phyloP scores from a whole-genome alignment of 139 green algal species.

The Chlamydomonas eustigma region DNA sequence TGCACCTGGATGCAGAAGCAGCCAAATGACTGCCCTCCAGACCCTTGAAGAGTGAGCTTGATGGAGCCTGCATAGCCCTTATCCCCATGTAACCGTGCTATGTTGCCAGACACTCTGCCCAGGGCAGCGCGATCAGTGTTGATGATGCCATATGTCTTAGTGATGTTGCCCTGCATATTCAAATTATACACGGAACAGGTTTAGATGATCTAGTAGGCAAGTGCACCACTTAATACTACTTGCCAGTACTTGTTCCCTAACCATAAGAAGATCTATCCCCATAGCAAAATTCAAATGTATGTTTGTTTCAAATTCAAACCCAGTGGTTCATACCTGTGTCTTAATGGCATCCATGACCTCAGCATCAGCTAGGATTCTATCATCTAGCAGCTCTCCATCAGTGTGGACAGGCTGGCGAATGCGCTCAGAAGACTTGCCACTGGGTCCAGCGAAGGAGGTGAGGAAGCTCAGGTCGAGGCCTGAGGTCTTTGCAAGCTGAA shows the following conservation, averaged over 20 bases:
- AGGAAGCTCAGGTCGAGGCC: conserved; percentile 92
- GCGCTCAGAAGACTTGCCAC: conserved; percentile 34
- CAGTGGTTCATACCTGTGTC: conserved; percentile 20
- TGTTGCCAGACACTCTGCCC: conserved; percentile 74
- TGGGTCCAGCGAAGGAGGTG: conserved; percentile 66
- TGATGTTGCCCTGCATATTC: neutral
- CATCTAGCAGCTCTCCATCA: conserved; percentile 86
- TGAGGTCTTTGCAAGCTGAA: conserved; percentile 80
- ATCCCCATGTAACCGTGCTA: conserved; percentile 83
- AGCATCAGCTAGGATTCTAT: conserved; percentile 84
- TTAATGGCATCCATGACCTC: conserved; percentile 58
- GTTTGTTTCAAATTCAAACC: too few species aligned
- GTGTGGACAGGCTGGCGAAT: conserved; percentile 54
- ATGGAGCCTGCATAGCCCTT: conserved; percentile 72
- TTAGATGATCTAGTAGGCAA: too few species aligned
- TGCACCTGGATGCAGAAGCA: conserved; percentile 36
- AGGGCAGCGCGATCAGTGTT: conserved; percentile 82
- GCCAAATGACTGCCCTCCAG: conserved; percentile 49
- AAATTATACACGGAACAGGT: too few species aligned
- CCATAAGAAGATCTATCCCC: too few species aligned
- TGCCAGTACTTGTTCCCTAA: too few species aligned
- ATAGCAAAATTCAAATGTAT: too few species aligned
- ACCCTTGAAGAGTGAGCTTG: conserved; percentile 73
- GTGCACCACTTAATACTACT: too few species aligned
- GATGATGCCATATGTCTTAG: conserved; percentile 61